Percentiles rank a stretch among this genome's conserved stretches.
Evolutionary conservation across 352 stramenopile genomes (phyloP).

Genomic region (Globisporangium nagaii): DNA sequence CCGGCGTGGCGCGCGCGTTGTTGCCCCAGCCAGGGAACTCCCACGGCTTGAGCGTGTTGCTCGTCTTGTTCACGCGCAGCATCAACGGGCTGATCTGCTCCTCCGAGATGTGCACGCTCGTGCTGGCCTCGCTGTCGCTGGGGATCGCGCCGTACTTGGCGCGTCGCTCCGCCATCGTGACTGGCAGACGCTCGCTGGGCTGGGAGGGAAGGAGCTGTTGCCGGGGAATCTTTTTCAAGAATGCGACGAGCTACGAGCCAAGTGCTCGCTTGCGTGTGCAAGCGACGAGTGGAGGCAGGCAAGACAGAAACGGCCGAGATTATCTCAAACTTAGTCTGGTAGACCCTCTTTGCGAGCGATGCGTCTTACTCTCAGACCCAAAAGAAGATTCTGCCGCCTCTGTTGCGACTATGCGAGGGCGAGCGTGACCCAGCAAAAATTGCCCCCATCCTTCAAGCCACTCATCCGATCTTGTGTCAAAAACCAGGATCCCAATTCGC

Average conservation of each 20-base stretch:
- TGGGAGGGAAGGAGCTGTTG: background rate
- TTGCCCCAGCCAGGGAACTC: conserved; percentile 84
- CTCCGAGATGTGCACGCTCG: conserved; percentile 24
- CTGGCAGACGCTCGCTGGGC: conserved; percentile 9
- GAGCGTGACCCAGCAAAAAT: background rate
- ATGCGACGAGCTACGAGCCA: background rate
- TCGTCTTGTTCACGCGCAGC: conserved; percentile 67
- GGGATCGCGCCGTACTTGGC: conserved; percentile 59
- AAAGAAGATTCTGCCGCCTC: background rate
- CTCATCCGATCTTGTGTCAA: conserved; percentile 3
- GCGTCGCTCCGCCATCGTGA: conserved; percentile 30
- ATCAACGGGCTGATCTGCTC: conserved; percentile 63
- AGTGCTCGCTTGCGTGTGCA: background rate
- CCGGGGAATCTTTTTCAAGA: conserved; percentile 9
- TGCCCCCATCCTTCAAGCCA: background rate
- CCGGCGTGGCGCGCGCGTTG: conserved; percentile 49
- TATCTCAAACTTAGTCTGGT: no score
- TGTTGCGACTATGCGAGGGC: background rate
- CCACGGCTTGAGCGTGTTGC: conserved; percentile 71
- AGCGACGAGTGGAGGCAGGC: conserved; percentile 1
- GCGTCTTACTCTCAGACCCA: no score
- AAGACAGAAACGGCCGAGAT: no score
- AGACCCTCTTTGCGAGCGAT: no score
- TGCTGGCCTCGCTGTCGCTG: conserved; percentile 22
- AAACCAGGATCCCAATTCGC: no score